Conservation (phyloP, 2,329 filamentous ascomycete species). For the Falciphora oryzae region DNA sequence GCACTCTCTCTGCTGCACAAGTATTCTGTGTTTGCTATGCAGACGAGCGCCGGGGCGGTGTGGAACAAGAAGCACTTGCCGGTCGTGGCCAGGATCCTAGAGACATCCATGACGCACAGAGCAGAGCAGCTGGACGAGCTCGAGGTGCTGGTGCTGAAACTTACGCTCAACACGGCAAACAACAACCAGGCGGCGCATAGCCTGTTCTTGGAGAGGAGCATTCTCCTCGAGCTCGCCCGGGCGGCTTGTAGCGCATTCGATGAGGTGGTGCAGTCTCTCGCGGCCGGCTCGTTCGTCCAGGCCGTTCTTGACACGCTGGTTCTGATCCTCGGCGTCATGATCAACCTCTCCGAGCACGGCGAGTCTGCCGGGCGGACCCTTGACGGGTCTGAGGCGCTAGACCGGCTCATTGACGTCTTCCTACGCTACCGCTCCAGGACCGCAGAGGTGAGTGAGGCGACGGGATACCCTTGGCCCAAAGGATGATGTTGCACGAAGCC, state of each 20-base stretch:
- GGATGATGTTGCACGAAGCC: not conserved
- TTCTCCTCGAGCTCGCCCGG: constrained; percentile 43
- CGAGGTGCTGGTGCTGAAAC: constrained; percentile 51
- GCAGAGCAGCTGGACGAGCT: constrained; percentile 32
- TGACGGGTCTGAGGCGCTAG: constrained; percentile 34
- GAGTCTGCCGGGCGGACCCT: constrained; percentile 48
- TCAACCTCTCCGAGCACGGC: constrained; percentile 81
- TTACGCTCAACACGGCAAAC: constrained; percentile 83
- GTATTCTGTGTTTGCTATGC: constrained; percentile 43
- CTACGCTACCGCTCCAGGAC: constrained; percentile 59
- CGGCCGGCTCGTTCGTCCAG: constrained; percentile 41
- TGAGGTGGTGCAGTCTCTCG: constrained; percentile 40
- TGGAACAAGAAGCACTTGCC: constrained; percentile 48
- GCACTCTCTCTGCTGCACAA: constrained; percentile 46
- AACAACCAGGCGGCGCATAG: constrained; percentile 65
- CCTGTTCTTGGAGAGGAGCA: constrained; percentile 56
- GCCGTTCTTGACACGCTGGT: constrained; percentile 64
- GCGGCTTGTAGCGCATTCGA: constrained; percentile 48
- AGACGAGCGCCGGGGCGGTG: constrained; percentile 32
- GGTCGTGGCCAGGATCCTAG: constrained; percentile 43
- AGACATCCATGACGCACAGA: constrained; percentile 30
- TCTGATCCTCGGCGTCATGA: constrained; percentile 73
- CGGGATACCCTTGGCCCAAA: not conserved
- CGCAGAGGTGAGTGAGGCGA: constrained; percentile 56
- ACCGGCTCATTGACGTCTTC: constrained; percentile 59